phyloP scores from a whole-genome alignment of 2,329 filamentous ascomycete genomes.

The Penicillium frequentans region DNA sequence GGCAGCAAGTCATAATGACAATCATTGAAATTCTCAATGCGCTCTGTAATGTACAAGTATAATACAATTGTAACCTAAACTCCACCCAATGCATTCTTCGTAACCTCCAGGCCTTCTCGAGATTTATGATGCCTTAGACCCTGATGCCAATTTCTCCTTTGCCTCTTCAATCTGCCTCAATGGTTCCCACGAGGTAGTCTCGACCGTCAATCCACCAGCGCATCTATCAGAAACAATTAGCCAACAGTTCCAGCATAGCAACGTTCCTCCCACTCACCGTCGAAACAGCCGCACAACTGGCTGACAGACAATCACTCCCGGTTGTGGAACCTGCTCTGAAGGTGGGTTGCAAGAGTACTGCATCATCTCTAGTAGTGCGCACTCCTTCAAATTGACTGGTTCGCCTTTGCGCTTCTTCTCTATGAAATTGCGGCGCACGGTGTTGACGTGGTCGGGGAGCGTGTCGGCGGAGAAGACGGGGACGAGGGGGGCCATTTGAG shows the following conservation, averaged over 20 bases:
- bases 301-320: constrained; percentile 52
- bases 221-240: constrained; percentile 32
- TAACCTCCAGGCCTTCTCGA: background rate
- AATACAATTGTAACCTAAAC: constrained; percentile 10
- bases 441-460: constrained; percentile 54
- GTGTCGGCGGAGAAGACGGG: constrained; percentile 54
- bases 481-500: constrained; percentile 56
- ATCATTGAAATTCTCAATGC: constrained; percentile 5
- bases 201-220: constrained; percentile 57
- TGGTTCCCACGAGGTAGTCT: constrained; percentile 63
- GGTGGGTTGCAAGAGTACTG: constrained; percentile 63
- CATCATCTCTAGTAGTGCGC: constrained; percentile 58
- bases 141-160: constrained; percentile 26
- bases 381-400: constrained; percentile 54
- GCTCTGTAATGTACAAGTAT: background rate
- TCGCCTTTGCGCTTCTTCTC: constrained; percentile 53
- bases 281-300: constrained; percentile 61
- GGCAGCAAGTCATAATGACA: constrained; percentile 10
- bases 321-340: constrained; percentile 40
- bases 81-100: constrained; percentile 14
- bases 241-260: background rate
- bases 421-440: constrained; percentile 44
- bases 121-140: constrained; percentile 18
- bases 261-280: constrained; percentile 44
- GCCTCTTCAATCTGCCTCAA: constrained; percentile 33